Evolutionary conservation across 2,329 filamentous ascomycete species (phyloP).

Genomic region (Immersiporthe knoxdaviesiana): DNA sequence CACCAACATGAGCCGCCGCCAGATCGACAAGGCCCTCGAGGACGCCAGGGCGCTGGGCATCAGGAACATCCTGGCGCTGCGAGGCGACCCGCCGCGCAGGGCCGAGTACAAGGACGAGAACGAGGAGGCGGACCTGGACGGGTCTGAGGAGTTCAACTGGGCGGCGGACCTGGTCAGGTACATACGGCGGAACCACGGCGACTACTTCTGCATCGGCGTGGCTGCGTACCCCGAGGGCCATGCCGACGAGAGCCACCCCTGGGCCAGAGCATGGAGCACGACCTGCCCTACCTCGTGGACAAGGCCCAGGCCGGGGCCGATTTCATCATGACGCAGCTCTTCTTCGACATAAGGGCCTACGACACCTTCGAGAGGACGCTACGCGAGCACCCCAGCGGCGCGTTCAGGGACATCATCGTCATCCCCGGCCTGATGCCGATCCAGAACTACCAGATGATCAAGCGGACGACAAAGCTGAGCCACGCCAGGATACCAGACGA

Average conservation of each 20-base stretch:
- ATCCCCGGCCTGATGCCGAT: conserved; percentile 97
- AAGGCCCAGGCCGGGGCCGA: conserved; percentile 92
- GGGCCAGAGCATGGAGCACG: conserved; percentile 71
- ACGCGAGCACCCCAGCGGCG: conserved; percentile 78
- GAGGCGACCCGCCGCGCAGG: conserved; percentile 87
- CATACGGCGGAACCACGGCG: conserved; percentile 81
- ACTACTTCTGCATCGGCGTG: conserved; percentile 96
- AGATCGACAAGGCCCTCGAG: conserved; percentile 87
- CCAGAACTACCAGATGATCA: conserved; percentile 95
- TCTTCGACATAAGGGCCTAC: conserved; percentile 88
- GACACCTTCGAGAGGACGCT: conserved; percentile 76
- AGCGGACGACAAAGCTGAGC: conserved; percentile 90
- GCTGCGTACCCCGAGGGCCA: conserved; percentile 96
- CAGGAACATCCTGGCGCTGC: conserved; percentile 87
- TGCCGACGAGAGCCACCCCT: conserved; percentile 84
- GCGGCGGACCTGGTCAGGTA: conserved; percentile 88
- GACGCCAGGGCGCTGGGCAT: conserved; percentile 90
- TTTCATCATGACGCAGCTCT: conserved; percentile 98
- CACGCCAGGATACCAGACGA: conserved; percentile 78
- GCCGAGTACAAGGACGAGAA: conserved; percentile 75
- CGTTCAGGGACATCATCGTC: conserved; percentile 85
- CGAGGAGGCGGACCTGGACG: conserved; percentile 67
- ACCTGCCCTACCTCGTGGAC: conserved; percentile 86
- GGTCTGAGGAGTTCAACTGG: conserved; percentile 83
- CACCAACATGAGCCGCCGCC: conserved; percentile 89